Evolutionary conservation across 768 basidiomycete genomes (phyloP).

Genomic region (Chalciporus chontae): DNA sequence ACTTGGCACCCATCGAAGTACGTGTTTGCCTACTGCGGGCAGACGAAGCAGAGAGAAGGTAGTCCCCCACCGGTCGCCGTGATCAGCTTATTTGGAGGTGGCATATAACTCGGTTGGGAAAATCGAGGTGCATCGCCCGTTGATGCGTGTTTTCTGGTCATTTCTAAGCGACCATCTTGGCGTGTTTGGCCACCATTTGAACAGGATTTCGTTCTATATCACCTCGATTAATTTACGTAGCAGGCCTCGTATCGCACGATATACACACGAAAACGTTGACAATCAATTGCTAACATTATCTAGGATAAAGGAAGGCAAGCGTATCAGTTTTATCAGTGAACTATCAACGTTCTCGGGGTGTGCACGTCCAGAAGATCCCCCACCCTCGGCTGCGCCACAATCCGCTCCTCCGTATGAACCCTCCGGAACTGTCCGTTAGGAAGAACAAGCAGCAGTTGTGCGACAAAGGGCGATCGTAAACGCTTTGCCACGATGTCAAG

Average conservation of each 20-base stretch:
- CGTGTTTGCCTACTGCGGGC: slow-evolving; percentile 79
- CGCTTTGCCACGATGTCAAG: slow-evolving; percentile 8
- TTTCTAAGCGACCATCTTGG: no score
- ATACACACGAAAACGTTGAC: no score
- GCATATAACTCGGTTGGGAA: slow-evolving; percentile 19
- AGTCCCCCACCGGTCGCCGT: slow-evolving; percentile 63
- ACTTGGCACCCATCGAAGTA: slow-evolving; percentile 82
- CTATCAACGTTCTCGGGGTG: slow-evolving; percentile 21
- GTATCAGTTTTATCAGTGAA: slow-evolving; percentile 9
- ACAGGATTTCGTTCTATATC: no score
- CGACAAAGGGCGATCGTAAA: slow-evolving; percentile 21
- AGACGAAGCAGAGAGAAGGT: slow-evolving; percentile 63
- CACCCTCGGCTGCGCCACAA: slow-evolving; percentile 15
- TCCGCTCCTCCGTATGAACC: slow-evolving; percentile 23
- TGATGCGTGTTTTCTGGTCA: no score
- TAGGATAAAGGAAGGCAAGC: no score
- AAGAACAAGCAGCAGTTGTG: slow-evolving; percentile 19
- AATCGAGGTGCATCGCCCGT: not conserved
- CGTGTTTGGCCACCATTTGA: no score
- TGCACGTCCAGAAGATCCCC: slow-evolving; percentile 14
- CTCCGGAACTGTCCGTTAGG: slow-evolving; percentile 20
- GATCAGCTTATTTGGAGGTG: slow-evolving; percentile 69
- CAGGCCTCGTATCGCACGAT: no score
- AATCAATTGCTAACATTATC: no score
- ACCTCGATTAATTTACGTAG: no score